phyloP scores from a whole-genome alignment of 2,329 filamentous ascomycete genomes.

The Scleromitrula shiraiana region DNA sequence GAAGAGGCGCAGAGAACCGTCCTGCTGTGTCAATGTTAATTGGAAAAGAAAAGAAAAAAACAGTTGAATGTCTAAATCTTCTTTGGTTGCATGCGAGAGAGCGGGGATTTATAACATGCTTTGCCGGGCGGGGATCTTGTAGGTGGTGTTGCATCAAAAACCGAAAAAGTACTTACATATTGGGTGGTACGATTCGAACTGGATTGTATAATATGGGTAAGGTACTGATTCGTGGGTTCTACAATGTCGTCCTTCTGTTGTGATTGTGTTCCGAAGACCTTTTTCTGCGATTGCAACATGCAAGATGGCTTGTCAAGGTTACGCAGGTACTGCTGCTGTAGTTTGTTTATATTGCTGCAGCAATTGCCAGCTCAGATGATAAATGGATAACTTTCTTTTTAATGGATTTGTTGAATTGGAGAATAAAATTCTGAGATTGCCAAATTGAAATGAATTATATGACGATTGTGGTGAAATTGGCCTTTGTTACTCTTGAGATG shows the following conservation, averaged over 20 bases:
- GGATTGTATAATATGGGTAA: slow-evolving; percentile 1
- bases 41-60: too few species aligned
- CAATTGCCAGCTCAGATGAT: slow-evolving; percentile 6
- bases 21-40: too few species aligned
- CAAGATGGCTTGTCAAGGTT: slow-evolving; percentile 11
- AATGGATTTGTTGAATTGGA: neutral
- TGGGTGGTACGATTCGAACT: neutral
- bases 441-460: neutral
- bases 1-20: too few species aligned
- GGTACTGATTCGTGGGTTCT: slow-evolving; percentile 5
- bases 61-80: too few species aligned
- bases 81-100: slow-evolving; percentile 6
- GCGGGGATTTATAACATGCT: slow-evolving; percentile 6
- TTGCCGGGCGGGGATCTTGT: neutral
- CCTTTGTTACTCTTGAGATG: slow-evolving; percentile 3
- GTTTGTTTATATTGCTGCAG: neutral
- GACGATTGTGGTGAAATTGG: too few species aligned
- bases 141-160: neutral
- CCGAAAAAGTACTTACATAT: neutral
- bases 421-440: neutral
- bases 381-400: neutral
- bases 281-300: slow-evolving; percentile 2
- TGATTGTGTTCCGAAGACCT: neutral
- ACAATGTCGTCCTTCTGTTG: neutral
- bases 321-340: neutral